Evolutionary conservation across 1,284 basidiomycete species (phyloP), one percentile per base, ranked within the genome.

Genomic region (Microbotryum intermedium): DNA sequence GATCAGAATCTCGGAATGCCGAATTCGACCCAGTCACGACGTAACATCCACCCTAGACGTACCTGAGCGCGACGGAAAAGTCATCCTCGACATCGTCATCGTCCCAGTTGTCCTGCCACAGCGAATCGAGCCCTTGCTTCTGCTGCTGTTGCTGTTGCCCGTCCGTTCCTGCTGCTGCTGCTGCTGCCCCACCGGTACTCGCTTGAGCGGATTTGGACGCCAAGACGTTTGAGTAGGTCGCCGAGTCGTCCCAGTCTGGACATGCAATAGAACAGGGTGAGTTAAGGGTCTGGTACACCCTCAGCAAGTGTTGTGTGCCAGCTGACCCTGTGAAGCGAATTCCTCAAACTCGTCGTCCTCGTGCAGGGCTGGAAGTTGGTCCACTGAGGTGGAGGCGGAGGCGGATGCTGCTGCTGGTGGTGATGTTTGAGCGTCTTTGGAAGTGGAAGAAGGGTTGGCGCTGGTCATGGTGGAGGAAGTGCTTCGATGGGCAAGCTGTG

Each of bases 91-190:
- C 86, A 75, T 97, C 93, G 76, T 98, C 94, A 72, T 98, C 94
- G 72, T 98, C 94, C 94, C 94, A 98, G 75, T 97, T 97, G 72
- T 97, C 94, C 79, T 97, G 93, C 94, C 94, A 98, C 34, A 97
- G 79, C 73, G 92, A 88, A 64, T 74, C 64, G 52, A 68, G 58
- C 20, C 73, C 46, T 58, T 66, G 13, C 30, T 62, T 23, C 58
- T 59, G 21, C 55, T 53, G n/a, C 34, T 39, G 34, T 13, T 39
- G 64, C 59, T 48, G 64, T 47, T 34, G 56, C 52, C n/a, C 55
- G 55, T 54, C 60, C 52, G 45, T 59, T 62, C 44, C 63, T 57
- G 5, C 50, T 7, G 55, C 30, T 28, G 34, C 52, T 5, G 60
- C n/a, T 6, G 23, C 18, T n/a, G 47, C 34, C 26, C 25, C 44